A percentile compares a stretch with the other conserved stretches of the same genome.
These are phyloP conservation scores for Nepenthes gracilis DNA, from an alignment of 148 eudicot genomes.

Conservation along the genomic window DNA sequence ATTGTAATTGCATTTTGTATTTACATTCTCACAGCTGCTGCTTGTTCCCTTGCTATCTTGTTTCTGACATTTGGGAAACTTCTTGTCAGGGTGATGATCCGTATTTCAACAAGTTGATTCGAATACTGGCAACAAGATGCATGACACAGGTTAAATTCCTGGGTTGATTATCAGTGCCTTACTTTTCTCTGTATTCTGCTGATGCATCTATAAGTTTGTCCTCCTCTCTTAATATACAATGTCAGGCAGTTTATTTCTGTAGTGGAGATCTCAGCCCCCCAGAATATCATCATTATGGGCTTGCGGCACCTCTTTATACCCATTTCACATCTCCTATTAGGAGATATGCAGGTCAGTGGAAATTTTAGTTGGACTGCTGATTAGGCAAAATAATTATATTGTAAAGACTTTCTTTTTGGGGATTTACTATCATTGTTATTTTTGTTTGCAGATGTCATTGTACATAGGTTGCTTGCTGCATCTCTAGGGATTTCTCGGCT, in stretches of 20 bases:
- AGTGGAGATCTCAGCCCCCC: constrained; percentile 93
- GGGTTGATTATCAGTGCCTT: constrained; percentile 1
- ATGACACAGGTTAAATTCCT: constrained; percentile 71
- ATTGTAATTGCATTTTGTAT: neutral
- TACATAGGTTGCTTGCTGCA: constrained; percentile 93
- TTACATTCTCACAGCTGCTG: neutral
- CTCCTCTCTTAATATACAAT: constrained; percentile 2
- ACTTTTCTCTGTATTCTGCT: constrained; percentile 3
- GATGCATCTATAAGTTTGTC: neutral
- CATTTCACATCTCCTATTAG: constrained; percentile 96
- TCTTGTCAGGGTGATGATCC: constrained; percentile 75
- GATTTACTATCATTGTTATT: neutral
- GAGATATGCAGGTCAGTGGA: constrained; percentile 75
- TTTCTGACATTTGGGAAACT: neutral
- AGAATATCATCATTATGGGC: constrained; percentile 90
- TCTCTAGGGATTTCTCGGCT: constrained; percentile 77
- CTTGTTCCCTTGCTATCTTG: neutral
- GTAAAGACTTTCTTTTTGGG: too few relatives aligned
- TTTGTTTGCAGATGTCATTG: constrained; percentile 70
- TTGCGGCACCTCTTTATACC: constrained; percentile 81
- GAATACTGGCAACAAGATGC: constrained; percentile 94
- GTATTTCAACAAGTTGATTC: constrained; percentile 90
- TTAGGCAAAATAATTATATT: neutral
- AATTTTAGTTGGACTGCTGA: neutral
- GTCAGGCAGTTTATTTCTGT: constrained; percentile 92